Evolutionary conservation across 2,329 filamentous ascomycete genomes (phyloP), one percentile per base, ranked within the genome.

Genomic region (Coccinonectria pachysandricola): DNA sequence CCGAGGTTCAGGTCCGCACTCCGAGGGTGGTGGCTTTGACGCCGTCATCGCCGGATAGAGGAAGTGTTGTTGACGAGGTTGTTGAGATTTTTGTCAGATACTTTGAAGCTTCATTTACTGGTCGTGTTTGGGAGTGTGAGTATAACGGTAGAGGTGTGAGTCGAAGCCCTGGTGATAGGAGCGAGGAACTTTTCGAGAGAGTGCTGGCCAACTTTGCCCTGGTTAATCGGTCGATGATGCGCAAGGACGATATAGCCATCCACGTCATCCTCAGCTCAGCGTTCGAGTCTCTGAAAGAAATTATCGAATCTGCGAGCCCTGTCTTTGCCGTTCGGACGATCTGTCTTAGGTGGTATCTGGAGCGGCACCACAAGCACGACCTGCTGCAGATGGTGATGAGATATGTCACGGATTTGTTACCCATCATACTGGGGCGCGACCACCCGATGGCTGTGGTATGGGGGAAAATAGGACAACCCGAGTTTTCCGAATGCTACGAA

Each of bases 331-430:
- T 43, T 1, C 43, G 52, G 8, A 54, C 46, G n/a, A 40, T 52
- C 2, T 53, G 49, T 17, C 39, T 56, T n/a, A 26, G 54, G 7
- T 52, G 51, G 48, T 54, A 53, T 14, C 52, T 56, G 11, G 40
- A 53, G 12, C 42, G 43, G 3, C 49, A 53, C 24, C 43, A 52
- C 30, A 48, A 49, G 15, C 42, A 49, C 7, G 49, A 53, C 27
- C 39, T 56, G 2, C 41, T 52, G 8, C 37, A 42, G 3, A 35
- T 56, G 9, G 47, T 56, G 11, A 39, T 52, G 25, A 40, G 50
- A 15, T 52, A 54, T 17, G 42, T 56, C 7, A 32, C 39, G 8
- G 39, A 36, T 11, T 30, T 54, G 15, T 40, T 54, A 4, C 44
- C 45, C 15, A 49, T 48, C 12, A 39, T 54, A 1, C 29, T 55